These are phyloP conservation scores for Botrytis cinerea DNA, from an alignment of 2,329 filamentous ascomycete genomes.

Conservation along the genomic window DNA sequence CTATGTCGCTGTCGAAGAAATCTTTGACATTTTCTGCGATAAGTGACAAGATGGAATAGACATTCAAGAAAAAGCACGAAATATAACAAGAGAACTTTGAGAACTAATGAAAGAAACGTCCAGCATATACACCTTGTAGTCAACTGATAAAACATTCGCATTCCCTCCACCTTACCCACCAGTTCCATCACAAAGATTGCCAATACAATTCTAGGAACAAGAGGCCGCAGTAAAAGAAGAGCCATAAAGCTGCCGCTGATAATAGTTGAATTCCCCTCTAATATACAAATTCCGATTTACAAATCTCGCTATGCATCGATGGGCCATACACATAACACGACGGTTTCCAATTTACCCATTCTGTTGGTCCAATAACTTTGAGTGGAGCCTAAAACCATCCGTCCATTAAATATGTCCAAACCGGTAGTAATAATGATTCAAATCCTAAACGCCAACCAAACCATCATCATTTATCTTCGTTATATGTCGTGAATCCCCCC, in stretches of 20 bases:
- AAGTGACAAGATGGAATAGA: background rate
- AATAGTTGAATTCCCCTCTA: background rate
- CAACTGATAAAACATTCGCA: background rate
- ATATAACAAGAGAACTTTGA: background rate
- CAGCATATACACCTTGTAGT: background rate
- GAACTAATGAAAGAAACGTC: background rate
- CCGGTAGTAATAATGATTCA: background rate
- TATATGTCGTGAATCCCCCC: background rate
- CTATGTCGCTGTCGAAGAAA: background rate
- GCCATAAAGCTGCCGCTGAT: background rate
- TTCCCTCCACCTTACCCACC: background rate
- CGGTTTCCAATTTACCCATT: background rate
- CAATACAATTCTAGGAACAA: background rate
- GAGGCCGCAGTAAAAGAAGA: background rate
- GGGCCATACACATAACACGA: background rate
- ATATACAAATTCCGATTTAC: background rate
- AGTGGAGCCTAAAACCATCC: conserved; percentile 2
- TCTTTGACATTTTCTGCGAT: background rate
- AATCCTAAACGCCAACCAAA: conserved; percentile 7
- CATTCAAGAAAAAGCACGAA: too few species aligned
- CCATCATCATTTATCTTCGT: conserved; percentile 14
- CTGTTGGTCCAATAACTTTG: conserved; percentile 7
- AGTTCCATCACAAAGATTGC: background rate
- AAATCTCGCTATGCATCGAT: background rate
- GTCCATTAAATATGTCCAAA: conserved; percentile 9